A percentile compares a stretch with the other conserved stretches of the same genome.
These are phyloP conservation scores for Rossbeevera mucosa DNA, from an alignment of 768 basidiomycete genomes.

Conservation along the genomic window DNA sequence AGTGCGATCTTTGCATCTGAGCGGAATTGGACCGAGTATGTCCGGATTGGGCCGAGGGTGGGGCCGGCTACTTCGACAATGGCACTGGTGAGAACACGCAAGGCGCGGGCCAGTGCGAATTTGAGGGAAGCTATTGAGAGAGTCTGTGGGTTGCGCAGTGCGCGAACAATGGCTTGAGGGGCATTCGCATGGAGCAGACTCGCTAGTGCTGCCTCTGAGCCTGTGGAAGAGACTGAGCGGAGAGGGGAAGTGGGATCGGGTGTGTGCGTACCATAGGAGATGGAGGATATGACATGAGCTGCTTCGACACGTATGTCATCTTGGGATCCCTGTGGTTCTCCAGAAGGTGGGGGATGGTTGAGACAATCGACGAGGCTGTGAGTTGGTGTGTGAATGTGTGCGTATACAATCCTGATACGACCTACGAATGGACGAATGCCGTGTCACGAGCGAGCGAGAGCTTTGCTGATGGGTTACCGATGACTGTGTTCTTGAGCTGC, in stretches of 20 bases:
- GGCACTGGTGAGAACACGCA: conserved; percentile 55
- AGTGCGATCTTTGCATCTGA: conserved; percentile 54
- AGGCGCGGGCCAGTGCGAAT: conserved; percentile 57
- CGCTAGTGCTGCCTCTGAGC: conserved; percentile 57
- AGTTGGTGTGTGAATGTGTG: neutral
- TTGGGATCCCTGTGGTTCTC: conserved; percentile 35
- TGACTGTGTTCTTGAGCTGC: conserved; percentile 68
- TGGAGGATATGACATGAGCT: conserved; percentile 68
- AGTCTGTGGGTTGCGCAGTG: conserved; percentile 43
- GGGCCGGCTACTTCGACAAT: conserved; percentile 69
- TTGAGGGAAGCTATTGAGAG: conserved; percentile 39
- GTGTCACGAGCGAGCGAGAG: conserved; percentile 51
- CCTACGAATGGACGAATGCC: conserved; percentile 54
- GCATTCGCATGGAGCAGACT: conserved; percentile 56
- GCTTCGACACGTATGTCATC: conserved; percentile 65
- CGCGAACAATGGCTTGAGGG: conserved; percentile 55
- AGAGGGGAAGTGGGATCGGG: neutral
- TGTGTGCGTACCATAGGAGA: conserved; percentile 54
- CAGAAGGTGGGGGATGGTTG: conserved; percentile 35
- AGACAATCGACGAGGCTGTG: conserved; percentile 60
- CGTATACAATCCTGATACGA: too few species aligned
- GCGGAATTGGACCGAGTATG: conserved; percentile 34
- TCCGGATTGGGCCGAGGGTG: conserved; percentile 56
- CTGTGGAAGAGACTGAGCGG: conserved; percentile 28
- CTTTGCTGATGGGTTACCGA: conserved; percentile 77